A percentile compares a stretch with the other conserved stretches of the same genome.
Conservation (phyloP, 306 rosid species). For the Quercus wislizeni region DNA sequence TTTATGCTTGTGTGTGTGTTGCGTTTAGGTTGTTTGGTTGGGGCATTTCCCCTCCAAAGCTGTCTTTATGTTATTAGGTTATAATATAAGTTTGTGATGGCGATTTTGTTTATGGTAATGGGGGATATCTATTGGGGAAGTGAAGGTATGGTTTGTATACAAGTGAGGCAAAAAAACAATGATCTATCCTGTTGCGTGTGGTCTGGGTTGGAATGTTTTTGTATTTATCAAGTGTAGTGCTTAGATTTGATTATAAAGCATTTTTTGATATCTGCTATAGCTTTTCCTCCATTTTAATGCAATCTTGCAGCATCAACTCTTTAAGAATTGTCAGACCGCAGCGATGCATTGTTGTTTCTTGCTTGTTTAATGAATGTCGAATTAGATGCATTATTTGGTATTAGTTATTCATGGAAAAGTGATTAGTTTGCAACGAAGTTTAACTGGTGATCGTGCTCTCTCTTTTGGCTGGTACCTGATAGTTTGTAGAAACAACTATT, state of each 20-base stretch:
- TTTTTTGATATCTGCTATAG: neutral
- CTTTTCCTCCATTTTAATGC: neutral
- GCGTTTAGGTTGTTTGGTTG: constrained; percentile 44
- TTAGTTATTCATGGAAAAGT: too few relatives aligned
- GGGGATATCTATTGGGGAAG: constrained; percentile 32
- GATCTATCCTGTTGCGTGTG: constrained; percentile 33
- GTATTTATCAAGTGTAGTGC: constrained; percentile 30
- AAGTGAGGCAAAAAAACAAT: constrained; percentile 27
- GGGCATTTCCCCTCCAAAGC: constrained; percentile 33
- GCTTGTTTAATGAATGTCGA: neutral
- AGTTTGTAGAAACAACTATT: too few relatives aligned
- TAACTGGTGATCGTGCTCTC: too few relatives aligned
- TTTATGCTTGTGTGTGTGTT: constrained; percentile 39
- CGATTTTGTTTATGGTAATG: constrained; percentile 42
- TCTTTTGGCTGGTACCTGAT: too few relatives aligned
- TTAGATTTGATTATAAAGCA: constrained; percentile 21
- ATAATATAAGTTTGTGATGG: constrained; percentile 37
- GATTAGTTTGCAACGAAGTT: too few relatives aligned
- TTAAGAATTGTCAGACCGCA: neutral
- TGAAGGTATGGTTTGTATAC: constrained; percentile 40
- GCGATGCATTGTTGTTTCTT: neutral
- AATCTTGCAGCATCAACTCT: neutral
- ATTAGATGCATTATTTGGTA: too few relatives aligned
- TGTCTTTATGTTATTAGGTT: constrained; percentile 28
- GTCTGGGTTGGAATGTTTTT: constrained; percentile 35